Percentiles rank a stretch among this genome's conserved stretches.
These are phyloP conservation scores for Globisporangium uncinulatum DNA, from an alignment of 352 stramenopile species.

Conservation along the genomic window DNA sequence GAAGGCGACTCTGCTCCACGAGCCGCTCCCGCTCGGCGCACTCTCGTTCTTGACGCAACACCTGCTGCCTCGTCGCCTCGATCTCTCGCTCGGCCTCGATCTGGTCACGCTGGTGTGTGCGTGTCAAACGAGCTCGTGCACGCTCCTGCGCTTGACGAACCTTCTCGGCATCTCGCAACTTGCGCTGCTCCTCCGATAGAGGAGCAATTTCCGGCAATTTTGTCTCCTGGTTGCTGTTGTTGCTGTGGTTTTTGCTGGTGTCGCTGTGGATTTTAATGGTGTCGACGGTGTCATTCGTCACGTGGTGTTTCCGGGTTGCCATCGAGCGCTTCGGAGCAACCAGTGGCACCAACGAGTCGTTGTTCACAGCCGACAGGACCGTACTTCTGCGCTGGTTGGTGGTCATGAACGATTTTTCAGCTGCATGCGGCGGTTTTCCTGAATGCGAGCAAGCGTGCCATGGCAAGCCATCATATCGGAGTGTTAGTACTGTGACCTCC, in stretches of 20 bases:
- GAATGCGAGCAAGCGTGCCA: too few species aligned
- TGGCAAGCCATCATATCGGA: too few species aligned
- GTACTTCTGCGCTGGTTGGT: too few species aligned
- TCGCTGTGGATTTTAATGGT: not conserved
- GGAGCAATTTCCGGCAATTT: conserved; percentile 20
- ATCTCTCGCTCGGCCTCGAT: conserved; percentile 19
- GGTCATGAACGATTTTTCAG: too few species aligned
- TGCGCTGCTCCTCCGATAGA: conserved; percentile 23
- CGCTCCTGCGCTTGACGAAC: conserved; percentile 58
- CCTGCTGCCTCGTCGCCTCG: conserved; percentile 14
- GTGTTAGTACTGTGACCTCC: too few species aligned
- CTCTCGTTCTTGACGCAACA: conserved; percentile 16
- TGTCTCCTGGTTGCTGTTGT: conserved; percentile 11
- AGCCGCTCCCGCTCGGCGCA: conserved; percentile 23
- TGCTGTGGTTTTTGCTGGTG: not conserved
- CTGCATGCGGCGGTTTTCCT: too few species aligned
- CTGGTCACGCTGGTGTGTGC: conserved; percentile 37
- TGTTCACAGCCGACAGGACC: not conserved
- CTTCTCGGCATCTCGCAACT: conserved; percentile 26
- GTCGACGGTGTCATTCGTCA: not conserved
- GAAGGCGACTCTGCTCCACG: conserved; percentile 31
- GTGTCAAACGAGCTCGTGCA: conserved; percentile 35
- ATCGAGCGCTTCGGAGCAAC: not conserved
- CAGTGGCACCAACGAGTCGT: not conserved
- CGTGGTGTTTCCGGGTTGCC: not conserved